Conservation (phyloP, 306 rosid species). For the Pueraria montana region DNA sequence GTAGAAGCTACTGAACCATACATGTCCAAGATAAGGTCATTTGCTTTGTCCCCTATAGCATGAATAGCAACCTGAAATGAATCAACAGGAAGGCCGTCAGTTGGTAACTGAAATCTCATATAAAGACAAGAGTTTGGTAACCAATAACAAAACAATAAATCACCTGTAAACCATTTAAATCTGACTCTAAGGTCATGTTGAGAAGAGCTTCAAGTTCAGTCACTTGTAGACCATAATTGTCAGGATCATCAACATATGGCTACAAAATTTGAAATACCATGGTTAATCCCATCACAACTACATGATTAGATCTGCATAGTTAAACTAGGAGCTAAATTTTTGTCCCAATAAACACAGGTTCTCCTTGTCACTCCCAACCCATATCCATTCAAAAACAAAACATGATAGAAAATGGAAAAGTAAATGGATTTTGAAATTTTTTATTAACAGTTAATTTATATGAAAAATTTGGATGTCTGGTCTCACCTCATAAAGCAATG, state of each 20-base stretch:
- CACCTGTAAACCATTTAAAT: slow-evolving; percentile 84
- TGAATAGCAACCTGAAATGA: slow-evolving; percentile 86
- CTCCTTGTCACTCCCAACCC: slow-evolving; percentile 1
- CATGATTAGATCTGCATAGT: slow-evolving; percentile 7
- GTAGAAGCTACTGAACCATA: slow-evolving; percentile 65
- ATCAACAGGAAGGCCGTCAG: slow-evolving; percentile 36
- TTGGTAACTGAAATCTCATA: slow-evolving; percentile 34
- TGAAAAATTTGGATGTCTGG: slow-evolving; percentile 31
- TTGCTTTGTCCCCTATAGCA: slow-evolving; percentile 90
- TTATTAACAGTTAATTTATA: background rate
- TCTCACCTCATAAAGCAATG: slow-evolving; percentile 90
- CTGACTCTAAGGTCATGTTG: slow-evolving; percentile 78
- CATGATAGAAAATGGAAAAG: background rate
- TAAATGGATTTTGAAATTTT: background rate
- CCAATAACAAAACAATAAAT: slow-evolving; percentile 18
- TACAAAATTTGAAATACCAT: slow-evolving; percentile 53
- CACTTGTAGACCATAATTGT: slow-evolving; percentile 72
- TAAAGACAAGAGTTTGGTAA: background rate
- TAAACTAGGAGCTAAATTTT: slow-evolving; percentile 25
- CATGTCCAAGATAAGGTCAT: slow-evolving; percentile 78
- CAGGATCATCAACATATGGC: slow-evolving; percentile 80
- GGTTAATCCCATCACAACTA: slow-evolving; percentile 25
- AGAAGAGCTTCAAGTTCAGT: slow-evolving; percentile 67
- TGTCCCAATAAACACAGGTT: background rate
- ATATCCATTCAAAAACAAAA: background rate